Evolutionary conservation across 176 grass and related monocot species (phyloP).

Genomic region (Musa acuminata): DNA sequence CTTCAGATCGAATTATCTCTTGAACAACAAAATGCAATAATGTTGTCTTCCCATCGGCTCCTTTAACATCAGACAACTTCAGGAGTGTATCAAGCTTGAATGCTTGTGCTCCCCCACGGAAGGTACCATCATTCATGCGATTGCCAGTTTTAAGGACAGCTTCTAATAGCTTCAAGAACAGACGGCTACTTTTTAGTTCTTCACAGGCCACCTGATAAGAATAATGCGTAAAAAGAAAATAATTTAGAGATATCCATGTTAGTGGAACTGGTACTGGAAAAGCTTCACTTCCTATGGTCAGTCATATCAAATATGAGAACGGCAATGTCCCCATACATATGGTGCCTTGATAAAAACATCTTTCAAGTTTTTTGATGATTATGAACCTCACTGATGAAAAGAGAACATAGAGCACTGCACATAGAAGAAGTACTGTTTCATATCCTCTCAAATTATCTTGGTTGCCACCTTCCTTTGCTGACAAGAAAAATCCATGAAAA

Average conservation of each 20-base stretch:
- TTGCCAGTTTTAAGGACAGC: slow-evolving; percentile 87
- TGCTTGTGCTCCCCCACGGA: slow-evolving; percentile 68
- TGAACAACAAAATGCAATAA: slow-evolving; percentile 78
- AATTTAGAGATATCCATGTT: too few relatives aligned
- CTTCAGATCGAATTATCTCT: slow-evolving; percentile 77
- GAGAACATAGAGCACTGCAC: too few relatives aligned
- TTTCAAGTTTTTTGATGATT: too few relatives aligned
- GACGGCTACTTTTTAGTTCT: slow-evolving; percentile 58
- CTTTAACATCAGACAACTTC: slow-evolving; percentile 78
- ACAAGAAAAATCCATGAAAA: too few relatives aligned
- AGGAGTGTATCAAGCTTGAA: slow-evolving; percentile 86
- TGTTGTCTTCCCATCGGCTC: slow-evolving; percentile 78
- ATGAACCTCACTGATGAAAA: too few relatives aligned
- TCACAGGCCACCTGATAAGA: slow-evolving; percentile 54
- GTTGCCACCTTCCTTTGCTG: too few relatives aligned
- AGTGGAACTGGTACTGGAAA: not conserved
- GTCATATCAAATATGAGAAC: not conserved
- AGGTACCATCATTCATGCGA: slow-evolving; percentile 79
- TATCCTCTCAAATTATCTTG: too few relatives aligned
- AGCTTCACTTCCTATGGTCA: not conserved
- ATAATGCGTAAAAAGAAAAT: not conserved
- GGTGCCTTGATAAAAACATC: too few relatives aligned
- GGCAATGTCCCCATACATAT: not conserved
- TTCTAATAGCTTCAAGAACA: slow-evolving; percentile 90
- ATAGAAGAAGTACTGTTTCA: too few relatives aligned